These are phyloP conservation scores for Cinchona pubescens DNA, from an alignment of 257 asterid genomes.

Conservation along the genomic window DNA sequence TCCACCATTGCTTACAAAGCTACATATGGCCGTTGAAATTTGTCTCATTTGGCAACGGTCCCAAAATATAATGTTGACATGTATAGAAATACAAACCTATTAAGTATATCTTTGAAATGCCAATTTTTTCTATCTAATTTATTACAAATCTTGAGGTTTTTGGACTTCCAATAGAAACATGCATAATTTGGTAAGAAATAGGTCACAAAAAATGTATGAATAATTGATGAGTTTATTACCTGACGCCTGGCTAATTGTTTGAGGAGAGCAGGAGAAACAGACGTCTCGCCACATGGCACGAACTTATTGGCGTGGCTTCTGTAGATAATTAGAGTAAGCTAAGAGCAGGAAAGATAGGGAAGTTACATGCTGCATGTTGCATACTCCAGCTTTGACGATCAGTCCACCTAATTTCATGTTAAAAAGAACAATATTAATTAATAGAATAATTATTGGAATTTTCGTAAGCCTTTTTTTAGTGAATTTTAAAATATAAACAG, in stretches of 20 bases:
- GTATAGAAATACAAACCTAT: background rate
- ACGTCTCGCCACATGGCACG: slow-evolving; percentile 66
- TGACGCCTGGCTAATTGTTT: slow-evolving; percentile 75
- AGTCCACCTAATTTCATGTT: slow-evolving; percentile 60
- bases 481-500: background rate
- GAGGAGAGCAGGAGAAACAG: slow-evolving; percentile 73
- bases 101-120: background rate
- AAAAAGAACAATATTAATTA: slow-evolving; percentile 1
- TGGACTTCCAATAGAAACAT: background rate
- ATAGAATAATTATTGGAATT: background rate
- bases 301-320: slow-evolving; percentile 74
- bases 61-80: background rate
- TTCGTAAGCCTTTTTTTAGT: background rate
- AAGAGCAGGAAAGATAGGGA: slow-evolving; percentile 73
- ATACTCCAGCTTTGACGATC: slow-evolving; percentile 75
- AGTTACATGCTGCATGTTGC: slow-evolving; percentile 96
- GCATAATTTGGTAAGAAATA: too few species aligned
- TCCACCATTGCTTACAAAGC: background rate
- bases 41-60: slow-evolving; percentile 10
- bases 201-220: background rate
- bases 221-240: slow-evolving; percentile 33
- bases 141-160: background rate
- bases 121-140: background rate
- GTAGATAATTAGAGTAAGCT: slow-evolving; percentile 81
- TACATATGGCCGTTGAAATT: background rate